phyloP scores from a whole-genome alignment of 2,329 filamentous ascomycete genomes.

The Ophidiomyces ophidiicola region DNA sequence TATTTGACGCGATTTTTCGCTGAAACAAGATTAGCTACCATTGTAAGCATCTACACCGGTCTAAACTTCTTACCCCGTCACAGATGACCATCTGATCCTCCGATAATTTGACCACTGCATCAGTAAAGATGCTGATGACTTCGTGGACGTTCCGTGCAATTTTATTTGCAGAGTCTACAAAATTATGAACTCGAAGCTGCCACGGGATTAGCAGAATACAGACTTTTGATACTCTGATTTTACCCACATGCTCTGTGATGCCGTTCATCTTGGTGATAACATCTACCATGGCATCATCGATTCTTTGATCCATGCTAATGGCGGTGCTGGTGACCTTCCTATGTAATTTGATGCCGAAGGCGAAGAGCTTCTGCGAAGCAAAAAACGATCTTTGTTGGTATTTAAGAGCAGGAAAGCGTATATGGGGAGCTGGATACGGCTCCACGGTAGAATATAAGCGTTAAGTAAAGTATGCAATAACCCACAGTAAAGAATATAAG shows the following conservation, averaged over 20 bases:
- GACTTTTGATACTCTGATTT: neutral
- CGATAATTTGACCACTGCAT: slow-evolving; percentile 20
- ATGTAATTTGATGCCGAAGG: neutral
- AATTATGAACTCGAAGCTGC: slow-evolving; percentile 7
- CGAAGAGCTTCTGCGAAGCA: too few relatives aligned
- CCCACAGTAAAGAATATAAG: too few relatives aligned
- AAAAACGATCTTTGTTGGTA: too few relatives aligned
- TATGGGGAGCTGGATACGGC: too few relatives aligned
- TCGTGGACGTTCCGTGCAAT: slow-evolving; percentile 25
- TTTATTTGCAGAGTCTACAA: slow-evolving; percentile 23
- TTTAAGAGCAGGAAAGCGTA: too few relatives aligned
- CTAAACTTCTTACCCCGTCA: slow-evolving; percentile 14
- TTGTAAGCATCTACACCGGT: neutral
- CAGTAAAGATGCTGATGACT: slow-evolving; percentile 25
- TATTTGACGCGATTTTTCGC: neutral
- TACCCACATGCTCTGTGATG: slow-evolving; percentile 22
- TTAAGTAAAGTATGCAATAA: too few relatives aligned
- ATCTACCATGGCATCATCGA: slow-evolving; percentile 24
- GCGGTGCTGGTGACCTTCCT: neutral
- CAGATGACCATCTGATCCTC: slow-evolving; percentile 16
- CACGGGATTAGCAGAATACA: too few relatives aligned
- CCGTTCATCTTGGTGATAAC: slow-evolving; percentile 21
- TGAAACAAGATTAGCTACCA: slow-evolving; percentile 1
- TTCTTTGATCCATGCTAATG: slow-evolving; percentile 15
- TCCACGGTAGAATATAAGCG: too few relatives aligned